Percentiles rank a stretch among this genome's conserved stretches.
These are phyloP conservation scores for Pistacia atlantica DNA, from an alignment of 345 rosid genomes.

Conservation along the genomic window DNA sequence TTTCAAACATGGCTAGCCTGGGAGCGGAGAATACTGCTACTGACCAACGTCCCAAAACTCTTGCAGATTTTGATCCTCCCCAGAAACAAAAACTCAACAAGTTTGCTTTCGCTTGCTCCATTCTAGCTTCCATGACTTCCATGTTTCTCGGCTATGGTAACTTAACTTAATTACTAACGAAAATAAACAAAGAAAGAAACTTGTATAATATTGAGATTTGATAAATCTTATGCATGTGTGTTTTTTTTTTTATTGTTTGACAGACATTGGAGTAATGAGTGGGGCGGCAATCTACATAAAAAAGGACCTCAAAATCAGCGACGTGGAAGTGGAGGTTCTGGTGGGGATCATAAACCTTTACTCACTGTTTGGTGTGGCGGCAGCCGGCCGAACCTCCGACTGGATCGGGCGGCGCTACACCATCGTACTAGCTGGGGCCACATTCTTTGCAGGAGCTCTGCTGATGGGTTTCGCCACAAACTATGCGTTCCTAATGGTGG, in stretches of 20 bases:
- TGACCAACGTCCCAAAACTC: conserved; percentile 20
- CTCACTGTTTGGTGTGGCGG: conserved; percentile 74
- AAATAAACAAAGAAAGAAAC: too few species aligned
- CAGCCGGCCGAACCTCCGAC: conserved; percentile 86
- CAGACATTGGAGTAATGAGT: conserved; percentile 57
- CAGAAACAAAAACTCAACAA: conserved; percentile 61
- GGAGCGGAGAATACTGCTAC: neutral
- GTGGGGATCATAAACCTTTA: conserved; percentile 65
- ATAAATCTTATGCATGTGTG: neutral
- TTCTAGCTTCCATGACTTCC: conserved; percentile 81
- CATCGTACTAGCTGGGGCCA: conserved; percentile 74
- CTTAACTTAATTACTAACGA: neutral
- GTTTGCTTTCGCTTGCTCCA: conserved; percentile 70
- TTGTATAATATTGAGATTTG: too few species aligned
- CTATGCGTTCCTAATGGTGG: conserved; percentile 87
- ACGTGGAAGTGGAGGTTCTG: conserved; percentile 50
- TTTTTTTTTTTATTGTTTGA: neutral
- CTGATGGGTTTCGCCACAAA: conserved; percentile 86
- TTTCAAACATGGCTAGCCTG: conserved; percentile 19
- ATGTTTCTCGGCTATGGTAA: conserved; percentile 83
- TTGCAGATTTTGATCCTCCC: conserved; percentile 48
- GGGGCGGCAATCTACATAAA: conserved; percentile 42
- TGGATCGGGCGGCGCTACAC: conserved; percentile 98
- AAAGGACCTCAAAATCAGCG: conserved; percentile 30
- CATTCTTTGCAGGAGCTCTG: conserved; percentile 82